phyloP scores from a whole-genome alignment of 2,329 filamentous ascomycete species.

The Trichoderma lentiforme region DNA sequence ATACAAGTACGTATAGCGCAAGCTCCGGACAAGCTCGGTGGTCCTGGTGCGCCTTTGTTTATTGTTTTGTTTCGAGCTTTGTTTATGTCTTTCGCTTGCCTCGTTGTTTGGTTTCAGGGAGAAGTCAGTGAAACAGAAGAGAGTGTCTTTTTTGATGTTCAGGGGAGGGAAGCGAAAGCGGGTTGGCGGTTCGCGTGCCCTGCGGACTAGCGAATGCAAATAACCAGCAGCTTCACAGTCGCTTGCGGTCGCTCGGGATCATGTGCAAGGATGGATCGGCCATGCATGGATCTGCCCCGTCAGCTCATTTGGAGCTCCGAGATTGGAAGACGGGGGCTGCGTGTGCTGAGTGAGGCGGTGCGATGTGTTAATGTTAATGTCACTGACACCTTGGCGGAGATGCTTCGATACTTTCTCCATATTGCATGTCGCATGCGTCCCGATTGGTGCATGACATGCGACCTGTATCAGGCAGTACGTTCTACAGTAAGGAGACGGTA shows the following conservation, averaged over 20 bases:
- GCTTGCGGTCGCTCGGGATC: conserved; percentile 14
- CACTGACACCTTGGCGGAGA: neutral
- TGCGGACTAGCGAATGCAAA: conserved; percentile 11
- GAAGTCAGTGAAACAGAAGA: conserved; percentile 1
- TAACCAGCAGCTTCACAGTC: conserved; percentile 7
- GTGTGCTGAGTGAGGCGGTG: conserved; percentile 4
- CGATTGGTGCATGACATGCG: neutral
- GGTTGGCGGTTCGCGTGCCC: conserved; percentile 3
- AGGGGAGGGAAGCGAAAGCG: conserved; percentile 16
- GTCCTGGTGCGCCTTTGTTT: neutral
- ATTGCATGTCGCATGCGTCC: neutral
- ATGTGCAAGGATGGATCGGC: conserved; percentile 16
- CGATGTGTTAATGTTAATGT: neutral
- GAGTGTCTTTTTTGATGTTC: conserved; percentile 8
- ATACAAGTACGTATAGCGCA: neutral
- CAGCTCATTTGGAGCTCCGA: conserved; percentile 17
- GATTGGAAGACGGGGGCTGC: conserved; percentile 13
- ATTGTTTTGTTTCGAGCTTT: neutral
- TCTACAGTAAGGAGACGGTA: neutral
- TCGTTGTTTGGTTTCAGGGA: conserved; percentile 7
- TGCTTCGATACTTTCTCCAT: neutral
- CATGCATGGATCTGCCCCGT: conserved; percentile 18
- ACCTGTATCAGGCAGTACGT: neutral
- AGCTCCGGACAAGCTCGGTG: neutral
- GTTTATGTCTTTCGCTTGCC: conserved; percentile 9